Evolutionary conservation across 2,329 filamentous ascomycete species (phyloP), one percentile per base, ranked within the genome.

Genomic region (Cladosporium sphaerospermum): DNA sequence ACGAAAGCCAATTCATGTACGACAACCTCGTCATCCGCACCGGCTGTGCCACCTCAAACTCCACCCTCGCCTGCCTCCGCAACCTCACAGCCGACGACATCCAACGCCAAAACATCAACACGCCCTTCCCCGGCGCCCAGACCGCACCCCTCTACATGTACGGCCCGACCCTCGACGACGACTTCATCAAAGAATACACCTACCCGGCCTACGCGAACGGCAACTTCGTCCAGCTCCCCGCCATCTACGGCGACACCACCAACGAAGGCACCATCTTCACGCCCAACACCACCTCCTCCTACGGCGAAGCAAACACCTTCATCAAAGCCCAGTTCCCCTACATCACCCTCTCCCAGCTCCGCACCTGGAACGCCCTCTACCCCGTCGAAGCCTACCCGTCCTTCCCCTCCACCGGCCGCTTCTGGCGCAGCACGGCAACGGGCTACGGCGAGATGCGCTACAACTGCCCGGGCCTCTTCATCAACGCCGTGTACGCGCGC

Each of bases 201-300:
- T 73, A 76, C 52, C 62, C 63, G 5, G 70, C 77, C 16, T 79
- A 79, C 61, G 67, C 70, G 5, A 57, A 73, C 34, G 78, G 76
- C 3, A 70, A 71, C 37, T 80, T 78, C 62, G 67, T 78, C 59
- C 71, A 74, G 45, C 71, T 81, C 0, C 79, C 79, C 2, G 75
- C 77, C 9, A 79, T 82, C 54, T 77, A 76, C 58, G 79, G 72
- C 51, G 68, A 69, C 81, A 64, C 79, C 65, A 82, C 80, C 3
- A 82, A 88, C 65, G 84, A 84, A 67, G 85, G 84, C 34, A 85
- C 83, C 0, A 67, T 77, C 4, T 86, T 85, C 62, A 75, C 78
- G 0, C 81, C 82, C 0, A 63, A 66, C 16, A 68, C 64, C 31
- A 77, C 79, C 1, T 69, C 71, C 37, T 79, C 71, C 18, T 61